Evolutionary conservation across 371 early-diverging fungal genomes (phyloP), one percentile per base, ranked within the genome.

Genomic region (Catenaria anguillulae): DNA sequence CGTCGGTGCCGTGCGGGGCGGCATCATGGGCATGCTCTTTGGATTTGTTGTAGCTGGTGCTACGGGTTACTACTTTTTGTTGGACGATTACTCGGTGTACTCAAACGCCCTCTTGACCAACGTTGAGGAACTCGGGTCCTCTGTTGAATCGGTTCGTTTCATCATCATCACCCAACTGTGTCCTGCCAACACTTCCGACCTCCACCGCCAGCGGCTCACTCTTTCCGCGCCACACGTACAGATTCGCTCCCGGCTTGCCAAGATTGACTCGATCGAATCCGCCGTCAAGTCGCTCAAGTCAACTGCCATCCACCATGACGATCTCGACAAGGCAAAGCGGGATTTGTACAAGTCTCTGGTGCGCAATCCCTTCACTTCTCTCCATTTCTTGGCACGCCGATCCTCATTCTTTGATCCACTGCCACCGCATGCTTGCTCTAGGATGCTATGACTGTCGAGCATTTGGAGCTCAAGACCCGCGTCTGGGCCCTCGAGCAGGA

Each of bases 21-120:
- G 87, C 24, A 67, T 88, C 37, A 76, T 88, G 66, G 89, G 89
- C 19, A 86, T 89, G 66, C 70, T 89, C 46, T 68, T 88, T n/a
- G 89, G 89, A 26, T 79, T 83, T 24, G 81, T 85, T 23, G 66
- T 78, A 54, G 84, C 89, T 37, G 86, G 89, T 2, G 79, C 81
- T n/a, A 73, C 77, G 34, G 88, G 89, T 24, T 89, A 86, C 64
- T 84, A 83, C 64, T 86, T 87, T 63, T 74, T 89, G 50, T 72
- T 88, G 62, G 88, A 86, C 60, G 87, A 89, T 71, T 89, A 89
- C 67, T 84, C 85, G 60, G 75, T 73, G 54, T 84, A 87, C 12
- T 84, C 88, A 36, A 74, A 68, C 56, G 70, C 86, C 31, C 72
- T 89, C 36, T 70, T 89, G 70, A 72, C 68, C 68, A 84, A 87